Base-by-base conservation (phyloP, 2,329 filamentous ascomycete species). In the Colletotrichum phormii region DNA sequence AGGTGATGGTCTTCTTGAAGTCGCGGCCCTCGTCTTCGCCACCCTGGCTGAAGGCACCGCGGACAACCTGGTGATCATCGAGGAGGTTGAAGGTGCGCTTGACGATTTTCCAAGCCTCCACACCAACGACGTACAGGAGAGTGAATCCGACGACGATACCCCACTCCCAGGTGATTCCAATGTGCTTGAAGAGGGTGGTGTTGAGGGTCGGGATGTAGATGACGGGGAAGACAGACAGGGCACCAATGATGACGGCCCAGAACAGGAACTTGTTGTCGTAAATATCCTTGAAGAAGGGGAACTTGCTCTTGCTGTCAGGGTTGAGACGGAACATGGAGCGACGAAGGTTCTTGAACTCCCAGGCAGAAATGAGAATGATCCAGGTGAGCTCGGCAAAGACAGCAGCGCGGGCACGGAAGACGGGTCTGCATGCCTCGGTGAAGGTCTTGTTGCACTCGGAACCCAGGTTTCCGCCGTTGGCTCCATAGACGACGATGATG, bases 151-250 rank as follows among this genome's bases (percentile, higher is more conserved):
- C 84, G 0, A 92, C 89, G 6, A 95, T 84, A 1, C 87, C 89
- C 93, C 92, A 95, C 79, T 95, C 93, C 93, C 93, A 95, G 22
- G 85, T 87, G 76, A 95, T 94, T 22, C 86, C 87, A 8, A 84
- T 87, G 82, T 95, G 93, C 83, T 93, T 92, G 86, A 95, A 94
- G 49, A 95, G 92, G 33, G 87, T 86, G 18, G 85, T 88, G 83
- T 93, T 94, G 75, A 95, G 85, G 66, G 87, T 87, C 0, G 93
- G 93, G 61, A 95, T 93, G 80, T 95, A 94, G n/a, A 93, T 86
- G 12, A 91, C 88, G 2, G 90, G 89, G 78, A 93, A 91, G 2
- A 92, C 90, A 59, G 88, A 90, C n/a, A 92, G 67, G 22, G 86
- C 87, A 18, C 90, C 91, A 13, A 89, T 79, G 57, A 89, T 82